Evolutionary conservation across 2,329 filamentous ascomycete genomes (phyloP).

Genomic region (Cercospora sp.): DNA sequence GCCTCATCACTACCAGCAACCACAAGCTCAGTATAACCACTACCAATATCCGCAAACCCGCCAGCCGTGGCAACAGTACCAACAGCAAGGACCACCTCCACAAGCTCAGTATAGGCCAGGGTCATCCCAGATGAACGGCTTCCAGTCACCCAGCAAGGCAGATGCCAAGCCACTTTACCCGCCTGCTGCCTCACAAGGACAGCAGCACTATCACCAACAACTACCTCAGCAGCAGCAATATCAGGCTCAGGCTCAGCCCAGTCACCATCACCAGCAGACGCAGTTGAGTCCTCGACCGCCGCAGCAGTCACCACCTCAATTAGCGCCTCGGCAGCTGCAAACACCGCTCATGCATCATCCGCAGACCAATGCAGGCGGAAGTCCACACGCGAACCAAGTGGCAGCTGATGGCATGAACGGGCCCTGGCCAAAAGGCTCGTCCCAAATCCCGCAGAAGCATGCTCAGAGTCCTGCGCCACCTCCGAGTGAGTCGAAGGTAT

Average conservation of each 20-base stretch:
- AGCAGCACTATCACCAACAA: conserved; percentile 9
- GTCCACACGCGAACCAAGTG: conserved; percentile 26
- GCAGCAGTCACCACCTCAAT: conserved; percentile 6
- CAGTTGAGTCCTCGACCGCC: conserved; percentile 8
- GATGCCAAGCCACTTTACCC: conserved; percentile 21
- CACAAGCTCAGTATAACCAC: conserved; percentile 18
- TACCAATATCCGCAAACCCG: conserved; percentile 24
- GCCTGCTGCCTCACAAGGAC: background rate
- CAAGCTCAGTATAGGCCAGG: conserved; percentile 21
- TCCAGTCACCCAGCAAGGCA: conserved; percentile 32
- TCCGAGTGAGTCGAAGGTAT: conserved; percentile 25
- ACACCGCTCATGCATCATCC: conserved; percentile 25
- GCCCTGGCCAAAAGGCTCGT: conserved; percentile 35
- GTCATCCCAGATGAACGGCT: conserved; percentile 36
- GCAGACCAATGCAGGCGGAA: conserved; percentile 13
- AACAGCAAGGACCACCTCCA: conserved; percentile 13
- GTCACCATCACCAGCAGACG: background rate
- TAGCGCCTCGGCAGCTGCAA: conserved; percentile 6
- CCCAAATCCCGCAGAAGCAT: conserved; percentile 37
- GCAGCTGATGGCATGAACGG: conserved; percentile 39
- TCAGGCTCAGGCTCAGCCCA: conserved; percentile 1
- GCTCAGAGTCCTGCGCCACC: conserved; percentile 25
- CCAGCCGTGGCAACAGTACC: conserved; percentile 24
- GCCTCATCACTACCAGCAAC: conserved; percentile 17
- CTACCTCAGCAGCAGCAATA: background rate